Conservation (phyloP, 2,329 filamentous ascomycete species). For the Zarea fungicola region DNA sequence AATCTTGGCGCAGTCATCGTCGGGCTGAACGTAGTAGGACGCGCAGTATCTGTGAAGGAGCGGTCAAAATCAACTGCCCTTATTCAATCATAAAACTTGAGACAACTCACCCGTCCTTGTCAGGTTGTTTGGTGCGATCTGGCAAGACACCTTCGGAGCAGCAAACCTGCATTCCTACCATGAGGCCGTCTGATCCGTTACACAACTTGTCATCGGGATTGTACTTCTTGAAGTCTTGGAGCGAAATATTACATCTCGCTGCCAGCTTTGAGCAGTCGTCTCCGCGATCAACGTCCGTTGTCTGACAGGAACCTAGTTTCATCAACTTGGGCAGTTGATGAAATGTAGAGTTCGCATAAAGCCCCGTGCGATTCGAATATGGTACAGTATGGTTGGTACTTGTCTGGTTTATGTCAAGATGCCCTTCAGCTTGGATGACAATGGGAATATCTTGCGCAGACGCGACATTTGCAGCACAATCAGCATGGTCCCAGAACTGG, state of each 20-base stretch:
- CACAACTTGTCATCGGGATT: constrained; percentile 28
- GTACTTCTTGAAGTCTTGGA: constrained; percentile 28
- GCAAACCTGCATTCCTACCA: constrained; percentile 29
- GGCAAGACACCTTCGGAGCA: constrained; percentile 30
- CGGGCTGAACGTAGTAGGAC: constrained; percentile 21
- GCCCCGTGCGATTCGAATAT: background rate
- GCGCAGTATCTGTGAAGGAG: constrained; percentile 19
- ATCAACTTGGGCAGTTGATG: background rate
- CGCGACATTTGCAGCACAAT: background rate
- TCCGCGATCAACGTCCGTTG: constrained; percentile 25
- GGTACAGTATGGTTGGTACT: background rate
- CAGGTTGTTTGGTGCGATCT: constrained; percentile 28
- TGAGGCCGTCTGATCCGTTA: constrained; percentile 18
- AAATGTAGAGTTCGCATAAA: too few species aligned
- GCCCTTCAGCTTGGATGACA: background rate
- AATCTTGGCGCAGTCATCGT: constrained; percentile 33
- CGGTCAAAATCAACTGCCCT: background rate
- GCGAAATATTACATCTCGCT: constrained; percentile 30
- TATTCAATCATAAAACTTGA: too few species aligned
- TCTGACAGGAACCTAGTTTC: constrained; percentile 21
- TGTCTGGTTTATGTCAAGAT: background rate
- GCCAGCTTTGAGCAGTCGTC: constrained; percentile 33
- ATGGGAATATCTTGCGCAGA: background rate
- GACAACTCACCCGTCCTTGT: constrained; percentile 21
- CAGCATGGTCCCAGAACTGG: background rate